These are phyloP conservation scores for Platismatia glauca DNA, from an alignment of 495 filamentous ascomycete species.

Conservation along the genomic window DNA sequence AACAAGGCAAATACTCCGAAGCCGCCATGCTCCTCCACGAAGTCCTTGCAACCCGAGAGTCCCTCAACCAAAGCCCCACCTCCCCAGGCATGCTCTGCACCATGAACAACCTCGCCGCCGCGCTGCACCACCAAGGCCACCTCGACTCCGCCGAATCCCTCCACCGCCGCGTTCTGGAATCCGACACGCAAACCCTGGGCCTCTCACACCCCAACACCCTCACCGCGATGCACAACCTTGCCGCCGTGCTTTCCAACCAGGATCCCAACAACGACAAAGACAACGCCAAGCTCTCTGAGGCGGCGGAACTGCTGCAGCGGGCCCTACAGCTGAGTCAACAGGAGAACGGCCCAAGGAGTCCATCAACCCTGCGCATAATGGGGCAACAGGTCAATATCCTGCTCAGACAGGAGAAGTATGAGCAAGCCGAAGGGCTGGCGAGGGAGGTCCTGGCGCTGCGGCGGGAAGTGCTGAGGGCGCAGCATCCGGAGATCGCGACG, in stretches of 20 bases:
- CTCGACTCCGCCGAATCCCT: slow-evolving; percentile 2
- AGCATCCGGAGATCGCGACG: background rate
- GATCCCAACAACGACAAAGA: background rate
- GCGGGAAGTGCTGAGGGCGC: background rate
- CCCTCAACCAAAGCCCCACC: slow-evolving; percentile 1
- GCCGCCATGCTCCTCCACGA: background rate
- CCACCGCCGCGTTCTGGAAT: slow-evolving; percentile 1
- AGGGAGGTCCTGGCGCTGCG: slow-evolving; percentile 1
- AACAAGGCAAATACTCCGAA: slow-evolving; percentile 2
- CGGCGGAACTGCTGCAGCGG: background rate
- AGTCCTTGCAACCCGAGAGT: background rate
- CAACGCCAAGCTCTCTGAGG: slow-evolving; percentile 2
- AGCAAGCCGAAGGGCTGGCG: background rate
- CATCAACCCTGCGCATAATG: background rate
- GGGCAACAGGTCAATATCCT: background rate
- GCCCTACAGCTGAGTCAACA: background rate
- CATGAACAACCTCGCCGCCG: slow-evolving; percentile 1
- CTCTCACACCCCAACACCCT: background rate
- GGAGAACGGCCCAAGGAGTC: background rate
- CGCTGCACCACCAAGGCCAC: background rate
- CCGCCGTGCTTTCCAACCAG: background rate
- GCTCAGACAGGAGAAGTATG: background rate
- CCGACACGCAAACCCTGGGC: background rate
- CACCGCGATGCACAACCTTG: background rate
- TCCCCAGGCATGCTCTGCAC: slow-evolving; percentile 2